Evolutionary conservation across 2,329 filamentous ascomycete species (phyloP), one percentile per base, ranked within the genome.

Genomic region (Volutella citrinella): DNA sequence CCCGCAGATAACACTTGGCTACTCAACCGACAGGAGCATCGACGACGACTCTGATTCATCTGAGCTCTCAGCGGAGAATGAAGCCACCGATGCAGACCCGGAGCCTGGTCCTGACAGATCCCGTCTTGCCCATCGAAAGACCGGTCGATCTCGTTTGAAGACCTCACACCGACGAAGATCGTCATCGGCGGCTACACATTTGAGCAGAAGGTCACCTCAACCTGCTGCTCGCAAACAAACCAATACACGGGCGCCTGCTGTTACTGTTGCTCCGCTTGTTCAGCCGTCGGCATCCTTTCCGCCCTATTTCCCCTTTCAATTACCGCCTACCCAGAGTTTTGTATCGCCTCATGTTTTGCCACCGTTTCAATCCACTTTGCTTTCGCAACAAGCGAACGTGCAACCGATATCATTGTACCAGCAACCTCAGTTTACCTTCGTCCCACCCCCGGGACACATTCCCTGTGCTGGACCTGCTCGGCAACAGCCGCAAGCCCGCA

Each of bases 321-420:
- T 49, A 34, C 42, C 37, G 24, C 15, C 43, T 23, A 44, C 40
- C 11, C 28, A 37, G 18, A 20, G n/a, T n/a, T 39, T 18, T 49
- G 41, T 45, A 38, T 30, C 22, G 46, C 38, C 36, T 36, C 39
- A 14, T 20, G 38, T n/a, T n/a, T n/a, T n/a, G n/a, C n/a, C n/a
- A n/a, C n/a, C n/a, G n/a, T n/a, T n/a, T n/a, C n/a, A n/a, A n/a
- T n/a, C n/a, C n/a, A n/a, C n/a, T n/a, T n/a, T n/a, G n/a, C 36
- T 32, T 41, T 44, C 34, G 32, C 38, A 23, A 30, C 28, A 36
- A 19, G 31, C 38, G 31, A 41, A 40, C 19, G 30, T 22, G 18
- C 49, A 43, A 19, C 49, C 51, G 28, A 43, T 39, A n/a, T n/a
- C n/a, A 29, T 21, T 50, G 30, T 53, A 49, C 20, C 51, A 49